Evolutionary conservation across 108 stramenopile genomes (phyloP).

Genomic region (Parietichytrium sp.): DNA sequence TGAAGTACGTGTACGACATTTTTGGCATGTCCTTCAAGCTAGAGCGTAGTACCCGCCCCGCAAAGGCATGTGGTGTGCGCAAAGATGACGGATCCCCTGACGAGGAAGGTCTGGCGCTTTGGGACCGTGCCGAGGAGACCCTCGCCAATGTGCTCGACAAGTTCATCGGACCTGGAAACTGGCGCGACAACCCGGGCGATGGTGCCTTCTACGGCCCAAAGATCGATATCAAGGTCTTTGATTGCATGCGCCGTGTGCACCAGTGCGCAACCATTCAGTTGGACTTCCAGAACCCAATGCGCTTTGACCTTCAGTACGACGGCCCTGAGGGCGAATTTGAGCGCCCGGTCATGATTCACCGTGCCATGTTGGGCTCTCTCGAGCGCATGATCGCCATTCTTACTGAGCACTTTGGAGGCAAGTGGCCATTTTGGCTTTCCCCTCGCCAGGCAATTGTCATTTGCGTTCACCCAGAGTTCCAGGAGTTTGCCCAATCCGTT

Average conservation of each 20-base stretch:
- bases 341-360: slow-evolving; percentile 94
- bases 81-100: too few relatives aligned
- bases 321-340: slow-evolving; percentile 47
- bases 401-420: slow-evolving; percentile 96
- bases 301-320: slow-evolving; percentile 79
- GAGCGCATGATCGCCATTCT: slow-evolving; percentile 99
- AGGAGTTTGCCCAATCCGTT: slow-evolving; percentile 59
- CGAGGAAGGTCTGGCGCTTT: slow-evolving; percentile 65
- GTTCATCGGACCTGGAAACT: slow-evolving; percentile 88
- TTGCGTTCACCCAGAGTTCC: slow-evolving; percentile 83
- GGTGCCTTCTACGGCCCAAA: slow-evolving; percentile 99
- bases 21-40: slow-evolving; percentile 99
- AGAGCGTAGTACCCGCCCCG: slow-evolving; percentile 92
- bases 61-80: slow-evolving; percentile 92
- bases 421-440: slow-evolving; percentile 99
- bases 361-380: slow-evolving; percentile 97
- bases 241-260: slow-evolving; percentile 97
- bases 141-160: slow-evolving; percentile 85
- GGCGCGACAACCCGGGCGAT: slow-evolving; percentile 95
- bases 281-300: slow-evolving; percentile 98
- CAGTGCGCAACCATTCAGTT: slow-evolving; percentile 99
- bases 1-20: slow-evolving; percentile 90
- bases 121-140: slow-evolving; percentile 87
- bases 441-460: slow-evolving; percentile 95
- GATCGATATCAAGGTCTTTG: slow-evolving; percentile 99